phyloP scores from a whole-genome alignment of 768 basidiomycete species.

The Lyophyllum semitale region DNA sequence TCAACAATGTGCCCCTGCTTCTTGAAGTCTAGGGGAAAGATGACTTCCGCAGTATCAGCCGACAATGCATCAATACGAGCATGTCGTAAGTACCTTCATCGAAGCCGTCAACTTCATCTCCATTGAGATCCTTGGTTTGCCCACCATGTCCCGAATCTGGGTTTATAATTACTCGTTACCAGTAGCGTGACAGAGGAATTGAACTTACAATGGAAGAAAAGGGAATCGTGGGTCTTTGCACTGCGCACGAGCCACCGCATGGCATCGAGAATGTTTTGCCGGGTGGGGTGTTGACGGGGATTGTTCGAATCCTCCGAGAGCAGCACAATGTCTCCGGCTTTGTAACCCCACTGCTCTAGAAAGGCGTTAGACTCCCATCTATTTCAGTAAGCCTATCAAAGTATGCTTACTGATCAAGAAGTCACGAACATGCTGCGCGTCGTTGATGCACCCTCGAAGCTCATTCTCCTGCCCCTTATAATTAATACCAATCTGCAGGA shows the following conservation, averaged over 20 bases:
- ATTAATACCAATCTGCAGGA: slow-evolving; percentile 72
- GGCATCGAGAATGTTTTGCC: slow-evolving; percentile 47
- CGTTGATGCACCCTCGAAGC: slow-evolving; percentile 81
- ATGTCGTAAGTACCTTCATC: slow-evolving; percentile 66
- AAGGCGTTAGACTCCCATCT: neutral
- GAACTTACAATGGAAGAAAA: slow-evolving; percentile 73
- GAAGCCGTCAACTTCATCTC: slow-evolving; percentile 77
- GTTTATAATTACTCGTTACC: neutral
- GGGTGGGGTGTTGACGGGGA: slow-evolving; percentile 43
- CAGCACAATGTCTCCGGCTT: slow-evolving; percentile 63
- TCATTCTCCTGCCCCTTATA: slow-evolving; percentile 66
- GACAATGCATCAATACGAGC: neutral
- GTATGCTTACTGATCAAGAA: slow-evolving; percentile 58
- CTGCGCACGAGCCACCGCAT: slow-evolving; percentile 66
- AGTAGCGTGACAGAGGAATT: neutral
- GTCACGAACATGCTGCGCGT: slow-evolving; percentile 66
- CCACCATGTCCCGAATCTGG: slow-evolving; percentile 96
- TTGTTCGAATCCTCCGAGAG: slow-evolving; percentile 62
- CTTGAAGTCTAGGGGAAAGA: slow-evolving; percentile 89
- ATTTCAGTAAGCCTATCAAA: neutral
- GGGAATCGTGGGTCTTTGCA: slow-evolving; percentile 69
- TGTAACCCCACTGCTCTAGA: slow-evolving; percentile 48
- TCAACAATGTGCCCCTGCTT: slow-evolving; percentile 75
- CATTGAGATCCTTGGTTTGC: slow-evolving; percentile 75
- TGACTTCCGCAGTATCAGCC: slow-evolving; percentile 45